Conservation (phyloP, 2,329 filamentous ascomycete genomes). For the Colletotrichum neosansevieriae region DNA sequence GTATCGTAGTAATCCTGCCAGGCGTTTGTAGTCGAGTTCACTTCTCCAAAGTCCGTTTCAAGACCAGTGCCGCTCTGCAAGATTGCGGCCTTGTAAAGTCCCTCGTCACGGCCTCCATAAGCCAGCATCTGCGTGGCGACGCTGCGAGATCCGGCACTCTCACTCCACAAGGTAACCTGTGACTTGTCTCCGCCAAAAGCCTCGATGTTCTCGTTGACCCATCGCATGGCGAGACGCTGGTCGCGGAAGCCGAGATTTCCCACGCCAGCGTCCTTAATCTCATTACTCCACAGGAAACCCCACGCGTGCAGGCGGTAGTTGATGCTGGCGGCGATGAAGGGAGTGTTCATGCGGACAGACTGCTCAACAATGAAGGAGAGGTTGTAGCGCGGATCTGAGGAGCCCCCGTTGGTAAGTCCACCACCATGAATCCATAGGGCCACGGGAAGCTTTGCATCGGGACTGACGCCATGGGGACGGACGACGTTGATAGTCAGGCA, state of each 20-base stretch:
- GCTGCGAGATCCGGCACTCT: conserved; percentile 64
- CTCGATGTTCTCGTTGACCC: conserved; percentile 64
- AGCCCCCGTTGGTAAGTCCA: conserved; percentile 42
- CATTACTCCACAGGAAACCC: conserved; percentile 63
- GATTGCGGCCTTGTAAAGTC: conserved; percentile 66
- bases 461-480: conserved; percentile 44
- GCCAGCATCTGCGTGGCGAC: conserved; percentile 64
- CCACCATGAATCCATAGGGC: conserved; percentile 70
- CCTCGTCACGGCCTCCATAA: conserved; percentile 65
- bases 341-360: conserved; percentile 58
- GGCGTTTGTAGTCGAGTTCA: conserved; percentile 34
- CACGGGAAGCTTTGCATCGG: conserved; percentile 63
- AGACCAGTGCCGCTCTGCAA: conserved; percentile 58
- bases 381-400: conserved; percentile 67
- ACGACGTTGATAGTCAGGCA: conserved; percentile 49
- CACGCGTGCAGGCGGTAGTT: conserved; percentile 65
- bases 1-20: conserved; percentile 42
- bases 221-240: conserved; percentile 61
- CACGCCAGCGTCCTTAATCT: conserved; percentile 56
- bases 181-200: conserved; percentile 61
- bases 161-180: conserved; percentile 65
- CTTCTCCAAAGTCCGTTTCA: conserved; percentile 52
- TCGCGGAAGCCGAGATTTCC: conserved; percentile 65
- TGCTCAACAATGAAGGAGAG: conserved; percentile 68
- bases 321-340: conserved; percentile 62